These are phyloP conservation scores for Exophiala xenobiotica DNA, from an alignment of 2,329 filamentous ascomycete genomes.

Conservation along the genomic window DNA sequence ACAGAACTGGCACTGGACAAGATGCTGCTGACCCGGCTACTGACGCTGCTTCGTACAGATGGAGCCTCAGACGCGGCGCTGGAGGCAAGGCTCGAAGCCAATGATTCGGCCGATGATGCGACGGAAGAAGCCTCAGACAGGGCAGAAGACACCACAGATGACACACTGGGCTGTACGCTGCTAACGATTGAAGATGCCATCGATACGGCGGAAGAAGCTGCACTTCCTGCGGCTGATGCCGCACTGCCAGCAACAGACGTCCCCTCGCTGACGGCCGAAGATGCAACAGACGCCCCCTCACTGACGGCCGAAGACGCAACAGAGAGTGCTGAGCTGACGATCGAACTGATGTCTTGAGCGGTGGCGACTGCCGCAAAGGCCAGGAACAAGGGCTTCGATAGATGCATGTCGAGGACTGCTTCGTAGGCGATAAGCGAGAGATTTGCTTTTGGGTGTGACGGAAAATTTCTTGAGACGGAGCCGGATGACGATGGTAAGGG, in stretches of 20 bases:
- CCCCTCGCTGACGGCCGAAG: constrained; percentile 10
- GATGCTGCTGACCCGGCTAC: constrained; percentile 21
- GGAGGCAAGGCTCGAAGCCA: constrained; percentile 17
- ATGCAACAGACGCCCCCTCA: constrained; percentile 8
- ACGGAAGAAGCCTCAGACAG: constrained; percentile 15
- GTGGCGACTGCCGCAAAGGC: constrained; percentile 16
- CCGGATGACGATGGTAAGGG: no score
- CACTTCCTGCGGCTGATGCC: no score
- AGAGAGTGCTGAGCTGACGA: constrained; percentile 16
- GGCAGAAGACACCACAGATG: constrained; percentile 15
- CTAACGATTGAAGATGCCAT: constrained; percentile 18
- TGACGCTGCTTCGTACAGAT: constrained; percentile 19
- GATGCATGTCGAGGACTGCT: constrained; percentile 19
- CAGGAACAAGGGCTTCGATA: constrained; percentile 21
- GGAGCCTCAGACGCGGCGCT: constrained; percentile 16
- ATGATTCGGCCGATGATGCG: constrained; percentile 9
- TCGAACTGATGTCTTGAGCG: constrained; percentile 19
- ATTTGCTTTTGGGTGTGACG: not conserved
- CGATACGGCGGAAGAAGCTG: constrained; percentile 16
- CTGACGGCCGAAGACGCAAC: constrained; percentile 14
- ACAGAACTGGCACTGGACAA: constrained; percentile 13
- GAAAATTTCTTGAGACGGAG: no score
- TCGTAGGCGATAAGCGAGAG: not conserved
- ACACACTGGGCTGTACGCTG: constrained; percentile 3
- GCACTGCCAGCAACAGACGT: constrained; percentile 15